Base-by-base conservation (phyloP, 2,329 filamentous ascomycete genomes). In the Ceratocystis eucalypticola region DNA sequence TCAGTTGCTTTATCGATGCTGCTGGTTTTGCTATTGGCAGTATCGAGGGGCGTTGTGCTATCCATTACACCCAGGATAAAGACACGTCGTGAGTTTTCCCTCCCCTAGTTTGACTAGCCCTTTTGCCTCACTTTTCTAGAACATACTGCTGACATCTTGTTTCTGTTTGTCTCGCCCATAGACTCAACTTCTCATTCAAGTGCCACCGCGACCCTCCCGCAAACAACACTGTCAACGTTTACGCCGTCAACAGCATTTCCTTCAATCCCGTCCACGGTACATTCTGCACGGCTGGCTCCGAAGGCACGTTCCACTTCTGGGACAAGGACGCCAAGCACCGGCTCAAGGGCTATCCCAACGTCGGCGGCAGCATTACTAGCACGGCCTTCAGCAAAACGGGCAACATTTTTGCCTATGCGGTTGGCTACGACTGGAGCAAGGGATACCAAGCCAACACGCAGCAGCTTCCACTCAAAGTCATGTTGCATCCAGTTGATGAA, bases 361-460 rank as follows among this genome's bases (percentile, higher is more conserved):
- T 91, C 5, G 88, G 89, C 20, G 92, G 92, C 67, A 90, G 88
- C 72, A 99, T 99, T 77, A 88, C 88, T 6, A 83, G 89, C 28
- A 96, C 92, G 1, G 89, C 85, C n/a, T 99, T 99, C 81, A 96
- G 92, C 78, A 84, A 86, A 71, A 88, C 81, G 67, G 94, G 94
- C 64, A 87, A 77, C 73, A 91, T 93, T 72, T 94, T 94, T 73
- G 89, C 89, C 17, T 94, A 94, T 71, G 91, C 92, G 30, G 84
- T 96, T 61, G 91, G 91, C 74, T 99, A 99, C 75, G 94, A 99
- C 78, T 99, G 94, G 94, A 91, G 88, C 78, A 97, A 99, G 80
- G 94, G 94, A 17, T 96, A 93, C 78, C 84, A 88, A 70, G 84
- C 81, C 70, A 97, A 97, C 77, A 94, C 80, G 30, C 85, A 85